Conservation (phyloP, 176 grass and related monocot genomes). For the Hordeum marinum region DNA sequence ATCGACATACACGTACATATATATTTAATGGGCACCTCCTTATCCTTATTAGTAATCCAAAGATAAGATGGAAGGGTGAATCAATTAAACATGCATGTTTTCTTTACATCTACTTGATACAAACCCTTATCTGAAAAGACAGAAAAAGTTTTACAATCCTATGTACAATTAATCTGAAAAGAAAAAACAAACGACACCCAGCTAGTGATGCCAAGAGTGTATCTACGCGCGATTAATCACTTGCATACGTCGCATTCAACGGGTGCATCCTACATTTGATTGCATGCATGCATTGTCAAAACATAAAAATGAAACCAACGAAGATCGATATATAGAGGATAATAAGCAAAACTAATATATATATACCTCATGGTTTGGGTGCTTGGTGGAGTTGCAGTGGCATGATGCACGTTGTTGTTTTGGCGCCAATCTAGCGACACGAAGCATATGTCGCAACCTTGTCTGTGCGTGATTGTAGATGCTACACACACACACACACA, state of each 20-base stretch:
- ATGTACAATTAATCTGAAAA: no score
- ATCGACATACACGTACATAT: not conserved
- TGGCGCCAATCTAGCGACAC: not conserved
- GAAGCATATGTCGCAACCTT: constrained; percentile 26
- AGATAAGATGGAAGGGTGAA: not conserved
- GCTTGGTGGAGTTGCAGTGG: not conserved
- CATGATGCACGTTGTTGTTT: not conserved
- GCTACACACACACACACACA: constrained; percentile 26
- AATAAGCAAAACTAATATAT: not conserved
- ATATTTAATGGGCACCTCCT: not conserved
- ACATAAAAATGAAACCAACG: not conserved
- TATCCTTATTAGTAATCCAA: not conserved
- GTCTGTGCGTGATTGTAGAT: constrained; percentile 58
- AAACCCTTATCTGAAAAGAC: not conserved
- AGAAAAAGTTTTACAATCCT: not conserved
- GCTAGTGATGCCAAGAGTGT: not conserved
- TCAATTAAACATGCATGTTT: not conserved
- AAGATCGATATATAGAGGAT: not conserved
- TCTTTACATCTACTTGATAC: not conserved
- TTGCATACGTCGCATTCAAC: constrained; percentile 46
- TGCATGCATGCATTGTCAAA: not conserved
- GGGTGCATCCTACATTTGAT: not conserved
- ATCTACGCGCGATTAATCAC: not conserved
- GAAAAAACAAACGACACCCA: not conserved
- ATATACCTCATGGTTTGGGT: not conserved